Conservation (phyloP, 495 filamentous ascomycete species). For the Jackrogersella minutella region DNA sequence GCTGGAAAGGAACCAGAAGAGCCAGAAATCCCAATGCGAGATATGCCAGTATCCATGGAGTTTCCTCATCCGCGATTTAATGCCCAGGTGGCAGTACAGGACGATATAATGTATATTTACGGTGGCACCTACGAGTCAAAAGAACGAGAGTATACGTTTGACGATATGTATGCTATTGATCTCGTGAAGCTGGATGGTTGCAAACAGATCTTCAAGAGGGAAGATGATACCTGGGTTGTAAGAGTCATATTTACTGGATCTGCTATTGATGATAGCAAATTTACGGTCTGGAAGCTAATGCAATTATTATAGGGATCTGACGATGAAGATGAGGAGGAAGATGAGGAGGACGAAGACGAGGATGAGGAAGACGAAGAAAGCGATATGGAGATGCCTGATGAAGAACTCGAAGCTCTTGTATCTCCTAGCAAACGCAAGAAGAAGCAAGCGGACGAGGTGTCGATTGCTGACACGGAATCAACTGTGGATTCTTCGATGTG, state of each 20-base stretch:
- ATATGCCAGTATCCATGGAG: slow-evolving; percentile 70
- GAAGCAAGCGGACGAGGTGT: slow-evolving; percentile 52
- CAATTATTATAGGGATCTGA: slow-evolving; percentile 60
- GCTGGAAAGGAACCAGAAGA: slow-evolving; percentile 55
- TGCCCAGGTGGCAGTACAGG: slow-evolving; percentile 86
- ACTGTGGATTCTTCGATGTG: slow-evolving; percentile 41
- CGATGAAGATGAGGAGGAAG: slow-evolving; percentile 76
- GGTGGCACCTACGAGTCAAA: slow-evolving; percentile 95
- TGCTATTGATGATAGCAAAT: neutral
- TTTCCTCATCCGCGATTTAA: slow-evolving; percentile 91
- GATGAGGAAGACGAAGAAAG: slow-evolving; percentile 72
- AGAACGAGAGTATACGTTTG: slow-evolving; percentile 91
- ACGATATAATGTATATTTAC: slow-evolving; percentile 90
- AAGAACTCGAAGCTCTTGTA: slow-evolving; percentile 44
- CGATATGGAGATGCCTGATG: slow-evolving; percentile 55
- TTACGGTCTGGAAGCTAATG: slow-evolving; percentile 32
- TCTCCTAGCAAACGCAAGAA: slow-evolving; percentile 58
- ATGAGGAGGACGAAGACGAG: slow-evolving; percentile 72
- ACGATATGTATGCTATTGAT: slow-evolving; percentile 91
- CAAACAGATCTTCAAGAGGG: slow-evolving; percentile 83
- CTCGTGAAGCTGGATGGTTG: slow-evolving; percentile 91
- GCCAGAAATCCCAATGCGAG: slow-evolving; percentile 54
- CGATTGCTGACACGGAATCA: slow-evolving; percentile 47
- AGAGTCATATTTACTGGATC: slow-evolving; percentile 35
- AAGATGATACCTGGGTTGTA: slow-evolving; percentile 84